Percentiles rank a stretch among this genome's conserved stretches.
These are phyloP conservation scores for Dalbergia oliveri DNA, from an alignment of 306 rosid species.

Conservation along the genomic window DNA sequence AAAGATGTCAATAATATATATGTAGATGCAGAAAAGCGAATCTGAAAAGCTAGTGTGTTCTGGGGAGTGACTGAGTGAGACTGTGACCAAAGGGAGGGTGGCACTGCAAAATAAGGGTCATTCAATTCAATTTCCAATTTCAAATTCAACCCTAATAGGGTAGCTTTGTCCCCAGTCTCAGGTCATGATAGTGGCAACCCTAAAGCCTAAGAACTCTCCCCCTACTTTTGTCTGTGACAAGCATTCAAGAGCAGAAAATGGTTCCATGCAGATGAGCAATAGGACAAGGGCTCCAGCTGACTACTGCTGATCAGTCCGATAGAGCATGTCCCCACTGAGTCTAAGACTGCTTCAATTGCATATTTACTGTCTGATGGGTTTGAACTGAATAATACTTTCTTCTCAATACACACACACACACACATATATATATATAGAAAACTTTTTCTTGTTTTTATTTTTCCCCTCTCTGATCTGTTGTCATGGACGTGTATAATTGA, in stretches of 20 bases:
- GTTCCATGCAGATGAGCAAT: slow-evolving; percentile 46
- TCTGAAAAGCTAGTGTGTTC: slow-evolving; percentile 19
- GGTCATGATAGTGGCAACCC: slow-evolving; percentile 43
- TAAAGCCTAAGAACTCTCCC: slow-evolving; percentile 54
- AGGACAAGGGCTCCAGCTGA: slow-evolving; percentile 33
- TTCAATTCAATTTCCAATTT: slow-evolving; percentile 28
- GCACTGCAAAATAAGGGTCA: slow-evolving; percentile 45
- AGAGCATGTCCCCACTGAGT: slow-evolving; percentile 50
- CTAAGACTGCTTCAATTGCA: slow-evolving; percentile 37
- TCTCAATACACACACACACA: slow-evolving; percentile 28
- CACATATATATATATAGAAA: neutral
- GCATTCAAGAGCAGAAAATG: slow-evolving; percentile 39
- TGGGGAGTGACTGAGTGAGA: slow-evolving; percentile 23
- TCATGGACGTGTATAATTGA: slow-evolving; percentile 45
- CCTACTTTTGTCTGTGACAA: slow-evolving; percentile 43
- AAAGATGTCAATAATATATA: slow-evolving; percentile 3
- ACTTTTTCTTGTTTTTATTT: too few relatives aligned
- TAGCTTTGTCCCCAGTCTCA: slow-evolving; percentile 48
- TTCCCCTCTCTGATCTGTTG: slow-evolving; percentile 27
- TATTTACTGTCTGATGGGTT: slow-evolving; percentile 18
- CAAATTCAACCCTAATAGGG: slow-evolving; percentile 39
- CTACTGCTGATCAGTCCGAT: slow-evolving; percentile 29
- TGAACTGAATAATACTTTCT: neutral
- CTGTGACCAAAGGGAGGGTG: slow-evolving; percentile 34
- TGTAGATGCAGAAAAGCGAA: slow-evolving; percentile 30